Percentiles rank a stretch among this genome's conserved stretches.
phyloP scores from a whole-genome alignment of 2,329 filamentous ascomycete genomes.

The Septoria petroselini region DNA sequence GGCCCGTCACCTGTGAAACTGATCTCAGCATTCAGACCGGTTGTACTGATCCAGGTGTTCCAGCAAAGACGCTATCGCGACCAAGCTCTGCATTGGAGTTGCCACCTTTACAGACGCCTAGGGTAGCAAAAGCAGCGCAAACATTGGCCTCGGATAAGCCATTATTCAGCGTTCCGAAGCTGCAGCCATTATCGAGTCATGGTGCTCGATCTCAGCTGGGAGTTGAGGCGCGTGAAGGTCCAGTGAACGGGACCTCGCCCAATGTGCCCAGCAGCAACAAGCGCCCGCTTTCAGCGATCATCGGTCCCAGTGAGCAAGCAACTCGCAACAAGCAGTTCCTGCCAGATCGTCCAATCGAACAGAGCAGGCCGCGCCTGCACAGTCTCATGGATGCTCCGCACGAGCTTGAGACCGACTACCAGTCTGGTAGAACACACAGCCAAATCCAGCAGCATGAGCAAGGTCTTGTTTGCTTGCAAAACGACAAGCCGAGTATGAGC shows the following conservation, averaged over 20 bases:
- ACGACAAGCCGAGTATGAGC: background rate
- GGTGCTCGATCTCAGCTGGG: too few species aligned
- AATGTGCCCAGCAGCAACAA: too few species aligned
- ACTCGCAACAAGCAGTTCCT: conserved; percentile 14
- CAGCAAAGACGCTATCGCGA: background rate
- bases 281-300: background rate
- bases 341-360: background rate
- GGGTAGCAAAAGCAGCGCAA: background rate
- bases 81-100: conserved; percentile 18
- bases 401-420: conserved; percentile 21
- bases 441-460: background rate
- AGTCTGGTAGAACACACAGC: too few species aligned
- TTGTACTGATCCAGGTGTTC: background rate
- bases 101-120: conserved; percentile 11
- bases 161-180: background rate
- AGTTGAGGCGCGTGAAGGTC: too few species aligned
- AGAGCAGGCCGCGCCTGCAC: conserved; percentile 20
- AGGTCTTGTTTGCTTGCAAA: background rate
- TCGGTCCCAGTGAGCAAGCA: conserved; percentile 23
- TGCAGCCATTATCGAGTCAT: too few species aligned
- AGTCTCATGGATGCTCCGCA: conserved; percentile 32
- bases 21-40: background rate
- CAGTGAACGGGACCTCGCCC: too few species aligned
- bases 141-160: background rate
- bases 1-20: too few species aligned